phyloP scores from a whole-genome alignment of 78 protist species.

The Bigelowiella natans region DNA sequence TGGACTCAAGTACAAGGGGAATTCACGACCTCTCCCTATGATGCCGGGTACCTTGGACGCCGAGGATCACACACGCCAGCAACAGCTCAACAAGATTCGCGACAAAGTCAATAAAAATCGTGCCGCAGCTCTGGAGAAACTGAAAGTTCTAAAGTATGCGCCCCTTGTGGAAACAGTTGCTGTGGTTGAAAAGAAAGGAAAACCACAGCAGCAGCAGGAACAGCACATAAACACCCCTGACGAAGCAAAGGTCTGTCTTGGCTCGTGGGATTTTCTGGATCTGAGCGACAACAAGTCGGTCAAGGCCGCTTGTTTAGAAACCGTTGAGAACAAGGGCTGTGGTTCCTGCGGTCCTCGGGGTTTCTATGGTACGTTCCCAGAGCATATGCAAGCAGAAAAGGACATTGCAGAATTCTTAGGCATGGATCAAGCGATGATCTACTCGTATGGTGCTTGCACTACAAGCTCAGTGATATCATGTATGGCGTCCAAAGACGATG shows the following conservation, averaged over 20 bases:
- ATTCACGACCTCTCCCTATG: too few species aligned
- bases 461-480: constrained; percentile 75
- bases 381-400: constrained; percentile 72
- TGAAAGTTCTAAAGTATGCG: not conserved
- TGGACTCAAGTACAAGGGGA: too few species aligned
- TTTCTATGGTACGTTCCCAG: constrained; percentile 87
- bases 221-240: not conserved
- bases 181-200: not conserved
- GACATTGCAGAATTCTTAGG: constrained; percentile 51
- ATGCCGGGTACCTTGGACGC: too few species aligned
- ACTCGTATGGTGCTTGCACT: constrained; percentile 74
- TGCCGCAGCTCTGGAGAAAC: not conserved
- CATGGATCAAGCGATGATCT: constrained; percentile 59
- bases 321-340: constrained; percentile 68
- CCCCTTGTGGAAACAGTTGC: not conserved
- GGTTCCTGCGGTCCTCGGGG: constrained; percentile 98
- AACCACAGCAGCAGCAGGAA: not conserved
- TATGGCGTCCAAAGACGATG: constrained; percentile 68
- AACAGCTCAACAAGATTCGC: not conserved
- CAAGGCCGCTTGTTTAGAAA: not conserved
- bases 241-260: not conserved
- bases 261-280: not conserved
- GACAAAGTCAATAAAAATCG: too few species aligned
- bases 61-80: too few species aligned
- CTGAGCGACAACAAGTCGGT: not conserved